These are phyloP conservation scores for Lonicera japonica DNA, from an alignment of 129 eudicot species.

Conservation along the genomic window DNA sequence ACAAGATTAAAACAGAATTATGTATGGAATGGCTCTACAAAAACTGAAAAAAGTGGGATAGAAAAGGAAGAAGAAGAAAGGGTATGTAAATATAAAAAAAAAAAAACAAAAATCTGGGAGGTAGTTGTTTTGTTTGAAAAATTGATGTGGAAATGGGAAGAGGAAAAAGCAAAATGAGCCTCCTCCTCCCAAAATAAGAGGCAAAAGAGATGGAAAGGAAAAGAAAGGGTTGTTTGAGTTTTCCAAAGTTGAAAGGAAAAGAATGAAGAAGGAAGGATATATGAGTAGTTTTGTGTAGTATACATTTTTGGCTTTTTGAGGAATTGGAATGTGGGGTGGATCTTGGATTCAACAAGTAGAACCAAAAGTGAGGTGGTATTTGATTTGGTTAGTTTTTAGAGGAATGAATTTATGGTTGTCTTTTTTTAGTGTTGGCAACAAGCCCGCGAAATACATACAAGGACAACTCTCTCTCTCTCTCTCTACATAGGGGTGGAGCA, in stretches of 20 bases:
- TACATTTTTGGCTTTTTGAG: not conserved
- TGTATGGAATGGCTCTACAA: too few species aligned
- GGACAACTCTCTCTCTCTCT: too few species aligned
- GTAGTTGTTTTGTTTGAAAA: not conserved
- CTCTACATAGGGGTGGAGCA: too few species aligned
- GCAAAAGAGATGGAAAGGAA: slow-evolving; percentile 2
- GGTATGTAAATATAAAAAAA: not conserved
- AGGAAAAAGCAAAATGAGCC: not conserved
- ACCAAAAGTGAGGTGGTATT: not conserved
- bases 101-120: too few species aligned
- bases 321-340: slow-evolving; percentile 2
- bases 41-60: too few species aligned
- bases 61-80: too few species aligned
- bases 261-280: not conserved
- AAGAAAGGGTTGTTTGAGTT: not conserved
- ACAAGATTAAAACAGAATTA: not conserved
- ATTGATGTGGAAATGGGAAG: not conserved
- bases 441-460: slow-evolving; percentile 8
- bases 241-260: not conserved
- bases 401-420: slow-evolving; percentile 1
- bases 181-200: not conserved
- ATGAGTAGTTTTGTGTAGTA: not conserved
- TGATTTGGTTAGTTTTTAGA: too few species aligned
- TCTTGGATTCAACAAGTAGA: too few species aligned
- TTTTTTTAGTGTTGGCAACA: not conserved